Percentiles rank a stretch among this genome's conserved stretches.
These are phyloP conservation scores for Chlorella sorokiniana DNA, from an alignment of 139 green algal species.

Conservation along the genomic window DNA sequence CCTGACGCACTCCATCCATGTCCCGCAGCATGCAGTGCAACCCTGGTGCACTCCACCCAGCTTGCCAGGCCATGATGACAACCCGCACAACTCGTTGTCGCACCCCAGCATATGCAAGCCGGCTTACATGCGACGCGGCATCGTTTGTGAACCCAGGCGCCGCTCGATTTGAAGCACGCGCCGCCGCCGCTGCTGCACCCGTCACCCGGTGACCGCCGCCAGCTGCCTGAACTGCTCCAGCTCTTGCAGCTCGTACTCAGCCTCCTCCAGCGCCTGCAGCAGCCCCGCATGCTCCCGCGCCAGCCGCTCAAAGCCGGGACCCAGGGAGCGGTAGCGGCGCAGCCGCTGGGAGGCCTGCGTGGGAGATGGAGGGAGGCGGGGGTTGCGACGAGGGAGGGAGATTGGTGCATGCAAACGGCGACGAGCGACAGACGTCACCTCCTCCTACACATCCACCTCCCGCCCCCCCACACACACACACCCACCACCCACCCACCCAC, in stretches of 20 bases:
- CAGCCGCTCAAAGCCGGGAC: constrained; percentile 4
- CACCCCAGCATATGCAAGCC: no score
- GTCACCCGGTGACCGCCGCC: neutral
- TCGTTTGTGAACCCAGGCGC: no score
- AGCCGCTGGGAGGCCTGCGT: constrained; percentile 17
- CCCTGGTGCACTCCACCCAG: no score
- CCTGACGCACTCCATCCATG: no score
- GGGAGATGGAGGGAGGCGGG: neutral
- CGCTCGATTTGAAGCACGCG: no score
- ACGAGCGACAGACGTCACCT: neutral
- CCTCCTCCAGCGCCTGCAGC: constrained; percentile 15
- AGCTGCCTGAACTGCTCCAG: constrained; percentile 16
- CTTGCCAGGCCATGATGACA: no score
- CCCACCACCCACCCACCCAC: neutral
- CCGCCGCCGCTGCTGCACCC: no score
- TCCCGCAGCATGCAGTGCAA: no score
- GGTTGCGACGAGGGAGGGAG: neutral
- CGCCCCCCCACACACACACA: no score
- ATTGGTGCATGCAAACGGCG: neutral
- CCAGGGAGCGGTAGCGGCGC: constrained; percentile 4
- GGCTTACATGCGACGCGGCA: no score
- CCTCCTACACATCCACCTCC: no score
- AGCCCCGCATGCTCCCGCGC: neutral
- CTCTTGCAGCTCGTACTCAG: constrained; percentile 17
- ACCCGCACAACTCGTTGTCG: no score